Conservation (phyloP, 352 stramenopile genomes). For the Phytophthora palmivora region DNA sequence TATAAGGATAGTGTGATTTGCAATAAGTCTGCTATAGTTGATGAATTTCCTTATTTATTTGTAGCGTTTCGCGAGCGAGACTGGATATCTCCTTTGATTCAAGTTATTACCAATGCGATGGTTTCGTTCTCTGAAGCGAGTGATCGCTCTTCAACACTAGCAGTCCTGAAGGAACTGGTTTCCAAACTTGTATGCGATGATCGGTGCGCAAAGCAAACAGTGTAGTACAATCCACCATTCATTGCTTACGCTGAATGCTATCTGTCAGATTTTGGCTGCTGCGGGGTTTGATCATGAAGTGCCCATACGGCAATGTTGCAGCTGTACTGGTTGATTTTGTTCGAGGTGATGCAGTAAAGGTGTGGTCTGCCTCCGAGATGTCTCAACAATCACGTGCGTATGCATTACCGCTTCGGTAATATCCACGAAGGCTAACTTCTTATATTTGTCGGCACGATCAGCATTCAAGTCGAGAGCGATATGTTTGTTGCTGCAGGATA, state of each 20-base stretch:
- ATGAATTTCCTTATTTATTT: background rate
- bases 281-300: conserved; percentile 49
- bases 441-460: conserved; percentile 6
- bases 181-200: conserved; percentile 42
- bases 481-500: conserved; percentile 37
- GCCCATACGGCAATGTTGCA: conserved; percentile 76
- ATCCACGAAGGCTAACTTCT: conserved; percentile 7
- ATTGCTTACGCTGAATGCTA: conserved; percentile 1
- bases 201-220: conserved; percentile 33
- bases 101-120: conserved; percentile 78
- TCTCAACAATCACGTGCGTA: conserved; percentile 40
- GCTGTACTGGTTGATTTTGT: conserved; percentile 73
- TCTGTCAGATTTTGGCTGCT: conserved; percentile 59
- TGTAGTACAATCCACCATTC: background rate
- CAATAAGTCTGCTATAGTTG: background rate
- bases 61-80: conserved; percentile 50
- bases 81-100: conserved; percentile 65
- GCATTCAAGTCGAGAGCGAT: conserved; percentile 41
- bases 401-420: no score
- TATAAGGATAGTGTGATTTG: background rate
- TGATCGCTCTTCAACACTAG: conserved; percentile 49
- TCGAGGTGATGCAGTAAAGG: conserved; percentile 49
- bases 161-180: conserved; percentile 46
- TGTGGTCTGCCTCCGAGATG: conserved; percentile 41
- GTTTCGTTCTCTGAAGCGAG: conserved; percentile 58